Evolutionary conservation across 2,329 filamentous ascomycete genomes (phyloP).

Genomic region (Penicillium sp.): DNA sequence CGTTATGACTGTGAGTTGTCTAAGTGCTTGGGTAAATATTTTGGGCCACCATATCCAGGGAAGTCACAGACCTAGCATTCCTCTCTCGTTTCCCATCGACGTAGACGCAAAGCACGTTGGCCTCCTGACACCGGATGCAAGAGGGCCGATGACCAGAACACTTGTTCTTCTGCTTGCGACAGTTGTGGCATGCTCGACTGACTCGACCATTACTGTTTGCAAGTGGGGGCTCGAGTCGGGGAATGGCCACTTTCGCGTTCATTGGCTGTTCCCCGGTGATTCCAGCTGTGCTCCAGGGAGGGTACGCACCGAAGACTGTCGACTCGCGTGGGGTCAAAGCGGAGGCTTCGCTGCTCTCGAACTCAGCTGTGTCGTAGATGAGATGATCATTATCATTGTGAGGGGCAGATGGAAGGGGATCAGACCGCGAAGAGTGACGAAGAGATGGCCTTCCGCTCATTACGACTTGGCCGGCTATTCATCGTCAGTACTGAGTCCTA

Average conservation of each 20-base stretch:
- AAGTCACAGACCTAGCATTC: constrained; percentile 37
- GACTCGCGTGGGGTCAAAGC: neutral
- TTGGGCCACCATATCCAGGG: neutral
- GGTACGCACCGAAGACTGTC: neutral
- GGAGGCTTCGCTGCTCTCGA: neutral
- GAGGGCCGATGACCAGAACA: constrained; percentile 44
- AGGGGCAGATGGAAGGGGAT: neutral
- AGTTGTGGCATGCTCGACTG: constrained; percentile 43
- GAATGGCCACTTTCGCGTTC: constrained; percentile 32
- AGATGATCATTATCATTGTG: neutral
- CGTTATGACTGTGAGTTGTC: constrained; percentile 38
- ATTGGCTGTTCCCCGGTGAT: neutral
- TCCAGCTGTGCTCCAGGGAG: neutral
- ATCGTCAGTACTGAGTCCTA: neutral
- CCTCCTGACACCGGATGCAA: constrained; percentile 43
- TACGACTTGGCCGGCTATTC: constrained; percentile 1
- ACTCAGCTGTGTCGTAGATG: neutral
- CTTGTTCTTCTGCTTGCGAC: constrained; percentile 46
- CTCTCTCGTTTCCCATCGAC: constrained; percentile 45
- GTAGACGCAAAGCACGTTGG: constrained; percentile 40
- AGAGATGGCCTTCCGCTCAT: constrained; percentile 3
- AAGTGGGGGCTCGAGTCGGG: constrained; percentile 22
- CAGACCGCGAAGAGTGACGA: neutral
- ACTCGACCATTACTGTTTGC: constrained; percentile 29
- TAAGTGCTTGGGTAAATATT: constrained; percentile 13